Conservation (phyloP, 2,329 filamentous ascomycete species). For the Hypocreales sp. region DNA sequence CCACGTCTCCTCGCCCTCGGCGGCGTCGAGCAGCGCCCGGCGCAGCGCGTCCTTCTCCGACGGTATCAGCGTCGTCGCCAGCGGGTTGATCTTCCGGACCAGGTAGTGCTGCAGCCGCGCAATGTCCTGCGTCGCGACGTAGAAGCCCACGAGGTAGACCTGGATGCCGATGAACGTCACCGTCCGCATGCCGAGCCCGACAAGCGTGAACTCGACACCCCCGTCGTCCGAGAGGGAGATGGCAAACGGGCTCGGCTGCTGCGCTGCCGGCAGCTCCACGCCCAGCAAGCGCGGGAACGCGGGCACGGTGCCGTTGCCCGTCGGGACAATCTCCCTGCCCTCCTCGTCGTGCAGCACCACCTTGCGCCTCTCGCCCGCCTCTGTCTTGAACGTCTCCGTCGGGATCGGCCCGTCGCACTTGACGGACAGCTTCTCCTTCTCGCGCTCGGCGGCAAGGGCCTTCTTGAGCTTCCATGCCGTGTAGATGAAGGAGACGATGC, state of each 20-base stretch:
- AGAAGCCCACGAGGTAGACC: conserved; percentile 90
- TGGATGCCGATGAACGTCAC: conserved; percentile 83
- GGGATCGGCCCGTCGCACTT: conserved; percentile 23
- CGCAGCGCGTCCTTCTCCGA: conserved; percentile 65
- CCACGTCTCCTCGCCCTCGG: conserved; percentile 60
- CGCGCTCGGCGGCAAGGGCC: conserved; percentile 16
- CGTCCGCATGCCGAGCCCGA: conserved; percentile 75
- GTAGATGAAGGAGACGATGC: conserved; percentile 33
- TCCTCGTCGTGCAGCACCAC: conserved; percentile 50
- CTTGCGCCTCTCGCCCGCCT: conserved; percentile 36
- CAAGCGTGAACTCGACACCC: conserved; percentile 63
- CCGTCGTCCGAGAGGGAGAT: conserved; percentile 22
- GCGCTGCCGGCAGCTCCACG: conserved; percentile 29
- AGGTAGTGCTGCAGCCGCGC: conserved; percentile 64
- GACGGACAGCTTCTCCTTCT: conserved; percentile 23
- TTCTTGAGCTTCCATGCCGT: conserved; percentile 35
- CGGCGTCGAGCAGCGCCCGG: conserved; percentile 51
- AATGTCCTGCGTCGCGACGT: conserved; percentile 74
- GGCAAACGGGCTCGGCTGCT: conserved; percentile 17
- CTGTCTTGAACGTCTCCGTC: conserved; percentile 29
- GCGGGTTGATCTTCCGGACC: conserved; percentile 57
- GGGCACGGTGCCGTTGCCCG: conserved; percentile 66
- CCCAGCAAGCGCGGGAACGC: conserved; percentile 60
- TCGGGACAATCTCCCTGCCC: conserved; percentile 60
- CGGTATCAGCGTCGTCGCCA: conserved; percentile 70